A percentile compares a stretch with the other conserved stretches of the same genome.
Conservation (phyloP, 1,139 yeast genomes). For the Geotrichum candidum region DNA sequence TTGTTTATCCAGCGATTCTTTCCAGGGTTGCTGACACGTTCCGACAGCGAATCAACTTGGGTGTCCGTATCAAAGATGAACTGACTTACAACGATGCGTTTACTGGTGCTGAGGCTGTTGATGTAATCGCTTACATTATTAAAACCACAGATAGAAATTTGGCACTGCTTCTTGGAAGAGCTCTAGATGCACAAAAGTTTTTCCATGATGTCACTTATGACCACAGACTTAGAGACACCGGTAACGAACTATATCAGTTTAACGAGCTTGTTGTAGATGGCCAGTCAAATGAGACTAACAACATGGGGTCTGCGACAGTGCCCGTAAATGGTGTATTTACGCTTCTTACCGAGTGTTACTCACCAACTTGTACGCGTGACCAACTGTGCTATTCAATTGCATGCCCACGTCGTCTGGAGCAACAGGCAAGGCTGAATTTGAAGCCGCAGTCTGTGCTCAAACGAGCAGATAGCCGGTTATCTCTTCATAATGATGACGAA, state of each 20-base stretch:
- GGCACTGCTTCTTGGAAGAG: slow-evolving; percentile 82
- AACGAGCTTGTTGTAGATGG: slow-evolving; percentile 45
- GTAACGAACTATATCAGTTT: slow-evolving; percentile 82
- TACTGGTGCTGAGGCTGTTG: slow-evolving; percentile 92
- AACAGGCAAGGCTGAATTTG: slow-evolving; percentile 85
- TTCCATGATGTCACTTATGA: slow-evolving; percentile 96
- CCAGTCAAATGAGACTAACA: slow-evolving; percentile 6
- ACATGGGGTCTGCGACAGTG: slow-evolving; percentile 13
- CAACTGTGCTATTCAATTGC: slow-evolving; percentile 88
- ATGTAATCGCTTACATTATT: slow-evolving; percentile 73
- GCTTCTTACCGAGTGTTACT: slow-evolving; percentile 85
- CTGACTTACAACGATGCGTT: slow-evolving; percentile 90
- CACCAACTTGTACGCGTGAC: slow-evolving; percentile 92
- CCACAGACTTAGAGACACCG: slow-evolving; percentile 83
- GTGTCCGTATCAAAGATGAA: slow-evolving; percentile 89
- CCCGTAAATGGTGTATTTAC: slow-evolving; percentile 89
- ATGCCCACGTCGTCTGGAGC: slow-evolving; percentile 95
- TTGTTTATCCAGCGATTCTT: slow-evolving; percentile 81
- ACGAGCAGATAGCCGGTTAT: slow-evolving; percentile 73
- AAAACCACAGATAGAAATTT: slow-evolving; percentile 87
- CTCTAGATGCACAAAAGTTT: slow-evolving; percentile 88
- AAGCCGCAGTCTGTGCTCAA: slow-evolving; percentile 84
- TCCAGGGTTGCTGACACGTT: slow-evolving; percentile 81
- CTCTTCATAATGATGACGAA: slow-evolving; percentile 69
- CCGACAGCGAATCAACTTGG: slow-evolving; percentile 61